A percentile compares a stretch with the other conserved stretches of the same genome.
Conservation (phyloP, 2,329 filamentous ascomycete species). For the Paraphoma chrysanthemicola region DNA sequence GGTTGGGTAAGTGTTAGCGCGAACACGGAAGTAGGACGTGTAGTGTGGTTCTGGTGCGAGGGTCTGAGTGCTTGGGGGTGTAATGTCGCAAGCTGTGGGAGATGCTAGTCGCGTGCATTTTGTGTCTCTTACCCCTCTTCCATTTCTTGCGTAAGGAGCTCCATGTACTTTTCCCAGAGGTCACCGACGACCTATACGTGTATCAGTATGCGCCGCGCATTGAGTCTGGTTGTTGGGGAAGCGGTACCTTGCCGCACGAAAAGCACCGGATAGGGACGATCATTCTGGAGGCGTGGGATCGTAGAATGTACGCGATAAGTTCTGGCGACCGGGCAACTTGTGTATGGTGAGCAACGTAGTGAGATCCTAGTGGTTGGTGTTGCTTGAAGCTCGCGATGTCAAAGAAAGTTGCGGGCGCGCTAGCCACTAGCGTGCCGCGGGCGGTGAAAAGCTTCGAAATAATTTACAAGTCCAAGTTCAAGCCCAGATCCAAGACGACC, state of each 20-base stretch:
- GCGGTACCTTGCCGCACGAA: conserved; percentile 91
- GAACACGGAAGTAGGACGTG: background rate
- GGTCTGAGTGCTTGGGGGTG: background rate
- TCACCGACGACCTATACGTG: conserved; percentile 83
- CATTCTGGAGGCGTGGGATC: conserved; percentile 67
- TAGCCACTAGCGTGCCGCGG: conserved; percentile 24
- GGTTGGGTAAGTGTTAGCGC: conserved; percentile 3
- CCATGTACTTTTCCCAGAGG: conserved; percentile 95
- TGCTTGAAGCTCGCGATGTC: conserved; percentile 28
- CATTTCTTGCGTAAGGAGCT: conserved; percentile 75
- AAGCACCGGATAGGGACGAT: conserved; percentile 99
- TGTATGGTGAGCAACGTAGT: background rate
- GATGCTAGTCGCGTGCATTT: background rate
- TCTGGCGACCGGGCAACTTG: conserved; percentile 11
- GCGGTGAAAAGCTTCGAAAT: conserved; percentile 41
- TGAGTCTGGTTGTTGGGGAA: conserved; percentile 2
- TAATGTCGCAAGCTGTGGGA: background rate
- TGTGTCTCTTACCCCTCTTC: conserved; percentile 40
- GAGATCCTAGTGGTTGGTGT: conserved; percentile 10
- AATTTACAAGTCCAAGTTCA: conserved; percentile 21
- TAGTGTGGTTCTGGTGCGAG: background rate
- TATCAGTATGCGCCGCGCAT: conserved; percentile 32
- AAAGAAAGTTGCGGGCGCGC: conserved; percentile 42
- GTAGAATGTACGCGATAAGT: background rate
- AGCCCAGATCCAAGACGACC: background rate